A percentile compares a stretch with the other conserved stretches of the same genome.
Evolutionary conservation across 2,329 filamentous ascomycete species (phyloP).

Genomic region (Pseudogymnoascus sp.): DNA sequence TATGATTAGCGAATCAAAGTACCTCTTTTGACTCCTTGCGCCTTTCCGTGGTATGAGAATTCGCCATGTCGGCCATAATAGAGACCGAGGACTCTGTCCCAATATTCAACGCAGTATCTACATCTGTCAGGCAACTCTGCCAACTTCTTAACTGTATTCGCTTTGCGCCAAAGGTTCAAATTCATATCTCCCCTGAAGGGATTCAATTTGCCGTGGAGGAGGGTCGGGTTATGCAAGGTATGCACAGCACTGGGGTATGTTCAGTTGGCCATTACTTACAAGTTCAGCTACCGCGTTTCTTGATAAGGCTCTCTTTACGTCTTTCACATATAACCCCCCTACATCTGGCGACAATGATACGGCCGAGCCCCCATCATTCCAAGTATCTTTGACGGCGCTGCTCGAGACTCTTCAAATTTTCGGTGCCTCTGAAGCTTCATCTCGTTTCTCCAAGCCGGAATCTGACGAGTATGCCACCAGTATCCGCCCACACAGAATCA

Average conservation of each 20-base stretch:
- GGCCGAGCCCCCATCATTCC: constrained; percentile 57
- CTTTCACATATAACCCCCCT: constrained; percentile 59
- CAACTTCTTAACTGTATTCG: constrained; percentile 50
- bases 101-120: constrained; percentile 67
- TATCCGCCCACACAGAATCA: constrained; percentile 51
- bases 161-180: constrained; percentile 46
- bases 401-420: constrained; percentile 95
- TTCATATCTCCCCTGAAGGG: constrained; percentile 77
- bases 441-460: constrained; percentile 48
- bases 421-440: constrained; percentile 64
- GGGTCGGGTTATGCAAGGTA: constrained; percentile 84
- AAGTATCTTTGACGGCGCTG: constrained; percentile 77
- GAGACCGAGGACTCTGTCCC: constrained; percentile 32
- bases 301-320: constrained; percentile 80
- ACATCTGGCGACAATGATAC: constrained; percentile 32
- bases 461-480: constrained; percentile 53
- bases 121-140: constrained; percentile 67
- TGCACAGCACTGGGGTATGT: constrained; percentile 1
- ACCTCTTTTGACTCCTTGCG: constrained; percentile 2
- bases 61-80: constrained; percentile 24
- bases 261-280: constrained; percentile 16
- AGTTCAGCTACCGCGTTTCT: constrained; percentile 65
- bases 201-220: constrained; percentile 85
- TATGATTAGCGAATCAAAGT: constrained; percentile 11
- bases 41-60: not conserved